Conservation (phyloP, 805 yeast genomes). For the Tetrapisispora taiwanensis region DNA sequence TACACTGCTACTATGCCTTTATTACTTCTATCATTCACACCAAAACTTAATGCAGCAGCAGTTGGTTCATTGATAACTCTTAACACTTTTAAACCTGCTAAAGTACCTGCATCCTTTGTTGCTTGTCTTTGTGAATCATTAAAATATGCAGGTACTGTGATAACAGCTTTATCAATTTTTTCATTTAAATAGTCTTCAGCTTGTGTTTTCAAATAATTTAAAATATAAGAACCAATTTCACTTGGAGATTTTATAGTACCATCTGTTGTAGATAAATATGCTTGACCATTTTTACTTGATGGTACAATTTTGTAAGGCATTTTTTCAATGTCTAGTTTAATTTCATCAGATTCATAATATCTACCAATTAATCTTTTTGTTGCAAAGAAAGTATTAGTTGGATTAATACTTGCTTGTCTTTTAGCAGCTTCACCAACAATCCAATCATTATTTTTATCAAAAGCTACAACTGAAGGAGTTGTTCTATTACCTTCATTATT, state of each 20-base stretch:
- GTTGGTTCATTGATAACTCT: conserved; percentile 79
- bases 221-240: conserved; percentile 57
- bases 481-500: conserved; percentile 68
- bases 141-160: conserved; percentile 79
- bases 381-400: conserved; percentile 70
- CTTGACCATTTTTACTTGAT: conserved; percentile 50
- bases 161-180: conserved; percentile 58
- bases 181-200: conserved; percentile 51
- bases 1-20: conserved; percentile 40
- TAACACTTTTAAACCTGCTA: conserved; percentile 66
- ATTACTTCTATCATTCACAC: conserved; percentile 39
- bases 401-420: conserved; percentile 66
- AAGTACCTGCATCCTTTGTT: conserved; percentile 66
- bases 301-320: conserved; percentile 56
- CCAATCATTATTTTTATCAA: conserved; percentile 34
- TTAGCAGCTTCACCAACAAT: conserved; percentile 64
- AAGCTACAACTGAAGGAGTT: conserved; percentile 72
- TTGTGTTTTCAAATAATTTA: conserved; percentile 53
- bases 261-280: conserved; percentile 41
- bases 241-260: conserved; percentile 51
- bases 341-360: conserved; percentile 56
- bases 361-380: conserved; percentile 77
- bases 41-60: conserved; percentile 79
- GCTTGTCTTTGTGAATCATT: conserved; percentile 78
- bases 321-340: conserved; percentile 52